phyloP scores from a whole-genome alignment of 1,139 yeast genomes.

The Hyphopichia buzzinii region DNA sequence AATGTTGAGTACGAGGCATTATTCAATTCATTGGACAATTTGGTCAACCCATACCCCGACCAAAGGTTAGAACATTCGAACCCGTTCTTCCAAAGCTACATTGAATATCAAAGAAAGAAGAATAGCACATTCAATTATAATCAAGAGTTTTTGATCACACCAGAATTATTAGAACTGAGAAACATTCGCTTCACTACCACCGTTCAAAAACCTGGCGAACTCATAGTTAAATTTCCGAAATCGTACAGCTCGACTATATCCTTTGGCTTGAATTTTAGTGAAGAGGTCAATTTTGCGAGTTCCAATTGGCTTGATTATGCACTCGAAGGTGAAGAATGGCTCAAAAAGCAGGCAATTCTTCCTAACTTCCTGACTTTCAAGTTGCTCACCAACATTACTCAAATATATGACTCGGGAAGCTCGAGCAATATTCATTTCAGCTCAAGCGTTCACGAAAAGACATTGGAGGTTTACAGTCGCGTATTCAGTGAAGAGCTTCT shows the following conservation, averaged over 20 bases:
- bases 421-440: slow-evolving; percentile 24
- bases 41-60: slow-evolving; percentile 24
- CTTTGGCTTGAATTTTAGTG: slow-evolving; percentile 54
- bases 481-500: slow-evolving; percentile 40
- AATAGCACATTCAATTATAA: slow-evolving; percentile 17
- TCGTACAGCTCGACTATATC: slow-evolving; percentile 50
- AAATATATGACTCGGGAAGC: slow-evolving; percentile 34
- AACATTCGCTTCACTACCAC: slow-evolving; percentile 49
- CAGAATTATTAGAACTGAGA: slow-evolving; percentile 40
- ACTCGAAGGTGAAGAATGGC: slow-evolving; percentile 51
- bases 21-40: slow-evolving; percentile 28
- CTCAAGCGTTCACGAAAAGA: slow-evolving; percentile 25
- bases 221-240: slow-evolving; percentile 55
- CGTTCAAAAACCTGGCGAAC: slow-evolving; percentile 60
- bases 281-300: slow-evolving; percentile 57
- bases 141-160: slow-evolving; percentile 48
- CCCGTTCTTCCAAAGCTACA: slow-evolving; percentile 23
- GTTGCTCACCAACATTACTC: slow-evolving; percentile 46
- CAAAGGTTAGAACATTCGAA: slow-evolving; percentile 25
- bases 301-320: slow-evolving; percentile 56
- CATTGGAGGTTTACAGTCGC: slow-evolving; percentile 29
- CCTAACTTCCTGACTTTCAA: slow-evolving; percentile 53
- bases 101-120: slow-evolving; percentile 13
- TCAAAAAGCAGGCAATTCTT: slow-evolving; percentile 43
- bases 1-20: slow-evolving; percentile 25